Evolutionary conservation across 2,329 filamentous ascomycete genomes (phyloP).

Genomic region (Monosporascus sp.): DNA sequence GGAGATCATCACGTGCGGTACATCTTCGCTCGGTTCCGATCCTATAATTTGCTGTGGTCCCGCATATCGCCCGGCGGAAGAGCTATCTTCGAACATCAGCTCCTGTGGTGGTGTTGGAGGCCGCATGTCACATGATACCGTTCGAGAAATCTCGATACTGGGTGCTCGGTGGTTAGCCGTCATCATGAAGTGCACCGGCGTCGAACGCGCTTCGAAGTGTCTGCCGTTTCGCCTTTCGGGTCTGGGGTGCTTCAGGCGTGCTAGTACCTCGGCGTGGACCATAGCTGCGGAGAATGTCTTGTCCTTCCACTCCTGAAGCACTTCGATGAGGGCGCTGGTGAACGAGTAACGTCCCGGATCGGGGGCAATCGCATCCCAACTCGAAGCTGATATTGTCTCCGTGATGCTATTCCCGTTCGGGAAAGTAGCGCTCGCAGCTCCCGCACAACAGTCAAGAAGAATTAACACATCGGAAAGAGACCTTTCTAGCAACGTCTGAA

Average conservation of each 20-base stretch:
- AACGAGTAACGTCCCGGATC: slow-evolving; percentile 56
- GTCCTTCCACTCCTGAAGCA: slow-evolving; percentile 50
- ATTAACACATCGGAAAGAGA: slow-evolving; percentile 54
- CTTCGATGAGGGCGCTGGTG: slow-evolving; percentile 53
- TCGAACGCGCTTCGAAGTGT: slow-evolving; percentile 52
- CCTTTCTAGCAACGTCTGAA: slow-evolving; percentile 52
- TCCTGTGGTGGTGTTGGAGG: slow-evolving; percentile 32
- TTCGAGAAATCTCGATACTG: slow-evolving; percentile 49
- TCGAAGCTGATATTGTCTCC: slow-evolving; percentile 57
- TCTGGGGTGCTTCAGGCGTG: slow-evolving; percentile 54
- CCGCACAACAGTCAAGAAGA: slow-evolving; percentile 54
- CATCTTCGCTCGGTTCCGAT: slow-evolving; percentile 46
- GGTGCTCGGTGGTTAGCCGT: slow-evolving; percentile 53
- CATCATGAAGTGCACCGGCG: slow-evolving; percentile 59
- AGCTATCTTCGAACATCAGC: slow-evolving; percentile 12
- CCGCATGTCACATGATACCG: slow-evolving; percentile 27
- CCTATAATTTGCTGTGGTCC: slow-evolving; percentile 21
- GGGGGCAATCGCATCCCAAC: slow-evolving; percentile 56
- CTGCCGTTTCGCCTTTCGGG: slow-evolving; percentile 53
- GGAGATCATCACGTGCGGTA: slow-evolving; percentile 57
- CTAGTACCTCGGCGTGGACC: slow-evolving; percentile 55
- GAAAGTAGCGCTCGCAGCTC: slow-evolving; percentile 54
- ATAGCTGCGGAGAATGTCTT: slow-evolving; percentile 54
- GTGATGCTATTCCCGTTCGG: slow-evolving; percentile 54
- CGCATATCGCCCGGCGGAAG: slow-evolving; percentile 22